These are phyloP conservation scores for Candida adriatica DNA, from an alignment of 805 yeast genomes.

Conservation along the genomic window DNA sequence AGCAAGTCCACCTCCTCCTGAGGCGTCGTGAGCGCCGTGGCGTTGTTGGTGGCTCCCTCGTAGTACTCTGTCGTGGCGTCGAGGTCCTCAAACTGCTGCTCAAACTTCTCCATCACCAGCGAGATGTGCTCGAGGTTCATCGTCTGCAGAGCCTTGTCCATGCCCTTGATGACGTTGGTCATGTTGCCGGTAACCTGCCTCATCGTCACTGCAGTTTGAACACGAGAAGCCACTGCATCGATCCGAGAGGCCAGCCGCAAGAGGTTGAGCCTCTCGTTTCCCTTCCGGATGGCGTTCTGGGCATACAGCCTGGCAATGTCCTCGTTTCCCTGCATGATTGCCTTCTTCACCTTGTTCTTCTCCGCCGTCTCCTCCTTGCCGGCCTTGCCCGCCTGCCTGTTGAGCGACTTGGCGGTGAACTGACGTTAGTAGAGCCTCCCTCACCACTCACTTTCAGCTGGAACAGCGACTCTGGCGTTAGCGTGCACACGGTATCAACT, in stretches of 20 bases:
- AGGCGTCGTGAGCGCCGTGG: constrained; percentile 85
- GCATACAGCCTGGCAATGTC: constrained; percentile 95
- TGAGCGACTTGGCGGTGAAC: constrained; percentile 91
- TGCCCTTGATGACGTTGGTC: constrained; percentile 88
- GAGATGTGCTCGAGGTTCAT: constrained; percentile 94
- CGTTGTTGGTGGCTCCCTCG: constrained; percentile 81
- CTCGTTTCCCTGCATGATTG: constrained; percentile 74
- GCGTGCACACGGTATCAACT: constrained; percentile 4
- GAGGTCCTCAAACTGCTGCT: constrained; percentile 89
- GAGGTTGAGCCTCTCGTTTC: constrained; percentile 77
- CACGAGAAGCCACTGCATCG: constrained; percentile 93
- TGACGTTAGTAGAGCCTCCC: constrained; percentile 19
- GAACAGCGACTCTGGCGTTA: constrained; percentile 48
- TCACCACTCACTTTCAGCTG: constrained; percentile 42
- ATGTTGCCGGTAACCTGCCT: constrained; percentile 88
- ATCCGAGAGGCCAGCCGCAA: constrained; percentile 80
- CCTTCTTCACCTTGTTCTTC: constrained; percentile 81
- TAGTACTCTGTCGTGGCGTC: constrained; percentile 92
- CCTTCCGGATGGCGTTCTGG: constrained; percentile 89
- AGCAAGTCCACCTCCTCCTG: constrained; percentile 91
- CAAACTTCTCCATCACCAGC: constrained; percentile 95
- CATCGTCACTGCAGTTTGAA: constrained; percentile 98
- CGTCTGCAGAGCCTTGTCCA: constrained; percentile 92
- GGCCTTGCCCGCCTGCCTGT: constrained; percentile 83
- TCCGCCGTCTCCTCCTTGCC: constrained; percentile 86